Evolutionary conservation across 2,329 filamentous ascomycete species (phyloP).

Genomic region (Emergomyces pasteurianus): DNA sequence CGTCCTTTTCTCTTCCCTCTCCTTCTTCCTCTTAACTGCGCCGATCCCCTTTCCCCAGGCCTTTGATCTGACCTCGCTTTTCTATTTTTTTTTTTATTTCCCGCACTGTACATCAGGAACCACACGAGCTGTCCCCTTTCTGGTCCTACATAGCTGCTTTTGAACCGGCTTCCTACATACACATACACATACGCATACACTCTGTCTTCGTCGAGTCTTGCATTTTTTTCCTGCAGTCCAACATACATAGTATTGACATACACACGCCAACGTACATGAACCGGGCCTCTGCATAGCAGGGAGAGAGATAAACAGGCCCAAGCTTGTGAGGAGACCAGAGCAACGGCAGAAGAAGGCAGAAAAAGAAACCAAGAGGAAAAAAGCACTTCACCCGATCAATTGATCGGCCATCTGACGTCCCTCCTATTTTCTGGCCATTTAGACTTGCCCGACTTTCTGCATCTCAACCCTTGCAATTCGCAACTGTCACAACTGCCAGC

Average conservation of each 20-base stretch:
- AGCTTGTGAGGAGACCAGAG: not conserved
- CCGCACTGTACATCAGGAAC: constrained; percentile 1
- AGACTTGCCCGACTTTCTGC: not conserved
- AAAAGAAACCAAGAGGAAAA: not conserved
- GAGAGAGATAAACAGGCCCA: not conserved
- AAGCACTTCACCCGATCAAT: not conserved
- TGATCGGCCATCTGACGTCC: not conserved
- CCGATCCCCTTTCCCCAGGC: constrained; percentile 5
- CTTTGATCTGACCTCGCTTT: constrained; percentile 2
- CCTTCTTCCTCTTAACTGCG: constrained; percentile 1
- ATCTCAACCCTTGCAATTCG: not conserved
- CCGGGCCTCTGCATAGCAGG: not conserved
- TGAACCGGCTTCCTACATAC: not conserved
- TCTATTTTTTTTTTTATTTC: constrained; percentile 1
- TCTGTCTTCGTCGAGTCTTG: not conserved
- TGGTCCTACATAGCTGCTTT: not conserved
- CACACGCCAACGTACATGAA: not conserved
- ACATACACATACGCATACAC: not conserved
- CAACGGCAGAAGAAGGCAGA: not conserved
- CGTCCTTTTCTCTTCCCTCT: not conserved
- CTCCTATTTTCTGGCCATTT: not conserved
- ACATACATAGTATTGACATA: not conserved
- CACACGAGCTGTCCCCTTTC: not conserved
- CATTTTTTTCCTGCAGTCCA: not conserved
- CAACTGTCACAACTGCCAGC: not conserved